Conservation (phyloP, 805 yeast species). For the Kodamaea hsintzibuensis region DNA sequence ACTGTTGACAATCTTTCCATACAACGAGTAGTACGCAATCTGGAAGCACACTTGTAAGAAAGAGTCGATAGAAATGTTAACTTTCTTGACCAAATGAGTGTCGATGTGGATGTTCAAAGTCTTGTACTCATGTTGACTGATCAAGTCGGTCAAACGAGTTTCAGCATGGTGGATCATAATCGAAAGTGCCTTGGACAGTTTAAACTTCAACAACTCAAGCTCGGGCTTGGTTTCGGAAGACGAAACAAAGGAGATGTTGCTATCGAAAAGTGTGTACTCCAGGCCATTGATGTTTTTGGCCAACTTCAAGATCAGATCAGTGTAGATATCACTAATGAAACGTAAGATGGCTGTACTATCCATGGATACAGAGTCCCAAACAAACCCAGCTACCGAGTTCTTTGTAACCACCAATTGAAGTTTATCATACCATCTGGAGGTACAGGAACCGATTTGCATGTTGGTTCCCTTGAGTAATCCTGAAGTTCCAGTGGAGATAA, state of each 20-base stretch:
- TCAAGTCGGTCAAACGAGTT: constrained; percentile 57
- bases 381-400: constrained; percentile 59
- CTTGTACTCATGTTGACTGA: constrained; percentile 57
- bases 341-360: constrained; percentile 59
- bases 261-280: constrained; percentile 54
- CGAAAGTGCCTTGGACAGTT: constrained; percentile 46
- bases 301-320: constrained; percentile 56
- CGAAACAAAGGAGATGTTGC: constrained; percentile 36
- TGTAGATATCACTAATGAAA: constrained; percentile 57
- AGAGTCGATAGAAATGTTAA: constrained; percentile 50
- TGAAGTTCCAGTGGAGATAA: constrained; percentile 55
- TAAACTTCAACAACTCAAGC: constrained; percentile 30
- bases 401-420: constrained; percentile 53
- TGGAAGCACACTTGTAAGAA: constrained; percentile 54
- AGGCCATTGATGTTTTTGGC: constrained; percentile 60
- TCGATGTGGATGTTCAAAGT: constrained; percentile 40
- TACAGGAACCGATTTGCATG: constrained; percentile 57
- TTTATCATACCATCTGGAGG: constrained; percentile 61
- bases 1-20: constrained; percentile 49
- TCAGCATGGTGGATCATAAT: constrained; percentile 56
- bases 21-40: constrained; percentile 54
- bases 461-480: constrained; percentile 42
- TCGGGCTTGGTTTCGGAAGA: constrained; percentile 42
- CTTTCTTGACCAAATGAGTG: constrained; percentile 36
- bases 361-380: constrained; percentile 59